These are phyloP conservation scores for Zygoascus bituminiphila DNA, from an alignment of 805 yeast species.

Conservation along the genomic window DNA sequence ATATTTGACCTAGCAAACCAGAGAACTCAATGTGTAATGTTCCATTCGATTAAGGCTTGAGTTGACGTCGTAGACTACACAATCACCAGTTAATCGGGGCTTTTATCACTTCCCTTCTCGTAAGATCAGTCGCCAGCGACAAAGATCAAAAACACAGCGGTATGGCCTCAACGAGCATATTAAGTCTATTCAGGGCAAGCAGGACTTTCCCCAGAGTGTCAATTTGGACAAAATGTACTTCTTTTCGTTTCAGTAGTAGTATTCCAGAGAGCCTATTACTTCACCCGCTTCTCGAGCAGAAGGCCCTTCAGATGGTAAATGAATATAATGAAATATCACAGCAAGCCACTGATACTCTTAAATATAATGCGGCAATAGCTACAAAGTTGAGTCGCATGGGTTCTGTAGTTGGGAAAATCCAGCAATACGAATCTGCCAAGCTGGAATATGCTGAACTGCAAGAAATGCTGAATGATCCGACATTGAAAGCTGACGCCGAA, in stretches of 20 bases:
- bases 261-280: not conserved
- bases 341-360: slow-evolving; percentile 34
- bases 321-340: slow-evolving; percentile 38
- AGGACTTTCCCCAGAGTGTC: no score
- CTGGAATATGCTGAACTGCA: slow-evolving; percentile 34
- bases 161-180: no score
- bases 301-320: slow-evolving; percentile 36
- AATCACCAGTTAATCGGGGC: no score
- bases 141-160: no score
- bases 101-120: no score
- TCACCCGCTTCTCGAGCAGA: slow-evolving; percentile 44
- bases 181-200: no score
- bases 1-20: no score
- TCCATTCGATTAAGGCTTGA: no score
- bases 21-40: no score
- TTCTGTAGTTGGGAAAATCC: slow-evolving; percentile 35
- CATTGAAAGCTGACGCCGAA: slow-evolving; percentile 51
- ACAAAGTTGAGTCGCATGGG: slow-evolving; percentile 41
- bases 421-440: slow-evolving; percentile 31
- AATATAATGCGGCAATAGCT: slow-evolving; percentile 41
- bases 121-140: no score
- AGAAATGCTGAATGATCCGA: slow-evolving; percentile 39
- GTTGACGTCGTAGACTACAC: no score
- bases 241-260: not conserved
- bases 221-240: no score